Base-by-base conservation (phyloP, 2,329 filamentous ascomycete genomes). In the Fusarium phyllophilum region DNA sequence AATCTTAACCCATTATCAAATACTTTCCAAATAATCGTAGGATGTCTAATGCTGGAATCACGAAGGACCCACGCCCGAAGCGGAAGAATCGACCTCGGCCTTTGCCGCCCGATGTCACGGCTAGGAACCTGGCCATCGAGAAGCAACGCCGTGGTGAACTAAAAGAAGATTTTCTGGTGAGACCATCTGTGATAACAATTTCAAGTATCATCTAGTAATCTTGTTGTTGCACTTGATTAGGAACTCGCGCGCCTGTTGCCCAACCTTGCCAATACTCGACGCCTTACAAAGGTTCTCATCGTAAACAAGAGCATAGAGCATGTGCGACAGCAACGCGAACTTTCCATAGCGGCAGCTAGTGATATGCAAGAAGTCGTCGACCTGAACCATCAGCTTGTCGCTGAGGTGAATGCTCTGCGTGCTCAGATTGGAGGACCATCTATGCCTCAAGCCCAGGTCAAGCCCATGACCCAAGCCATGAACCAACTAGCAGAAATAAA, bases 81-180 rank as follows among this genome's bases (percentile, higher is more conserved):
- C 42, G 66, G 11, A 69, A 69, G 17, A 59, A 59, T 11, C 66
- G 66, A 41, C 39, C 44, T 31, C 38, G 66, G 33, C 66, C 66
- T 29, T 34, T 69, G 18, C 65, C 66, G 6, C 57, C 66, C 14
- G 57, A 69, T 10, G 66, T 69, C 5, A 69, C 65, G 15, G 66
- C 66, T 9, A 52, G 66, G 20, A 69, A 69, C 33, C 6, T 69
- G 18, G 66, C 66, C 17, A 69, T 69, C 9, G 66, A 69, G 65
- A 69, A 69, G 24, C 57, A 69, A n/a, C 66, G 66, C 4, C 66
- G 66, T 0, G 65, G 58, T 7, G 66, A 55, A 18, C 26, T 69
- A 20, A 69, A 69, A 20, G 65, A 69, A 26, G 68, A 69, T 34
- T 69, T 69, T 20, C 17, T 51, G 31, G 48, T 51, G 22, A 51